Percentiles rank a stretch among this genome's conserved stretches.
Evolutionary conservation across 2,329 filamentous ascomycete genomes (phyloP).

Genomic region (Fusarium sterilihyphosum): DNA sequence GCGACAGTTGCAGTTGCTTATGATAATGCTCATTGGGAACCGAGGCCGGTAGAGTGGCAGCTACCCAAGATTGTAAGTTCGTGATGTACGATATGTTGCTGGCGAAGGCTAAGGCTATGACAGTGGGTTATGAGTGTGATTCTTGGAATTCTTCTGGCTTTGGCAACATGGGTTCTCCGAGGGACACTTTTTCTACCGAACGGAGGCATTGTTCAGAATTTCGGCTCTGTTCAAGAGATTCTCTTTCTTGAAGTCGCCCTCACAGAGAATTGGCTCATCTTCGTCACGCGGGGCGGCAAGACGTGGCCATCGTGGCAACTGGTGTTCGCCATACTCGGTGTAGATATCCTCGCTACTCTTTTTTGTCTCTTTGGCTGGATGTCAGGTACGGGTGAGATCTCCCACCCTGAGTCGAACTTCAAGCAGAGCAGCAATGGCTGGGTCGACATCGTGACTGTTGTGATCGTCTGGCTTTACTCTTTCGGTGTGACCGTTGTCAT

Average conservation of each 20-base stretch:
- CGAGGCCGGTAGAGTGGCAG: conserved; percentile 4
- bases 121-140: conserved; percentile 25
- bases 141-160: not conserved
- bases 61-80: not conserved
- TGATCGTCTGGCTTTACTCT: conserved; percentile 28
- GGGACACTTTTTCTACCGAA: not conserved
- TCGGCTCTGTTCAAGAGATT: conserved; percentile 13
- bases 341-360: conserved; percentile 4
- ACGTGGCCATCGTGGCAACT: conserved; percentile 33
- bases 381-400: not conserved
- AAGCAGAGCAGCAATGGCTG: conserved; percentile 26
- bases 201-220: conserved; percentile 11
- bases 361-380: conserved; percentile 23
- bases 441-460: conserved; percentile 18
- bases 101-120: fast-evolving
- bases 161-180: not conserved
- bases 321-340: conserved; percentile 4
- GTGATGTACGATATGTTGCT: too few relatives aligned
- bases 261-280: conserved; percentile 31
- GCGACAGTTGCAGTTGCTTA: conserved; percentile 25
- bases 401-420: not conserved
- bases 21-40: conserved; percentile 30
- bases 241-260: conserved; percentile 23
- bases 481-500: conserved; percentile 25
- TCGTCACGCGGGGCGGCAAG: conserved; percentile 23